These are phyloP conservation scores for Abortiporus biennis DNA, from an alignment of 1,284 basidiomycete genomes.

Conservation along the genomic window DNA sequence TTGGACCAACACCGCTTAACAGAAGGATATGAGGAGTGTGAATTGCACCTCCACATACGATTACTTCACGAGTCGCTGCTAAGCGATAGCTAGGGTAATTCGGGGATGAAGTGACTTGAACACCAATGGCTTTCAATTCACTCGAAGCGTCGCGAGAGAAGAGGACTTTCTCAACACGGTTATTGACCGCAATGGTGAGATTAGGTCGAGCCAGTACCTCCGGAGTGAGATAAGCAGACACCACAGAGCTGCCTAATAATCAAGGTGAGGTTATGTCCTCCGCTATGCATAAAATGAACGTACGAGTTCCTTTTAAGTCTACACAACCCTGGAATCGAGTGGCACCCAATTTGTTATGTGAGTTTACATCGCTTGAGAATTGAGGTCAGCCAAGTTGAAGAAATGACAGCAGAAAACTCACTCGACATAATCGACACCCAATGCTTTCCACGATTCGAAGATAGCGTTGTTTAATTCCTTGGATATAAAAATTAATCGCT, in stretches of 20 bases:
- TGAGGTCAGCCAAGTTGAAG: neutral
- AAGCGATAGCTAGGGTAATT: slow-evolving; percentile 20
- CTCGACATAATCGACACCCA: slow-evolving; percentile 20
- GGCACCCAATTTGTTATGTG: too few species aligned
- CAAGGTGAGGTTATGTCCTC: neutral
- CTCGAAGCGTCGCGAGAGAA: slow-evolving; percentile 14
- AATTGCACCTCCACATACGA: slow-evolving; percentile 37
- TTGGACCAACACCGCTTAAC: slow-evolving; percentile 42
- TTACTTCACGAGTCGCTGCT: slow-evolving; percentile 29
- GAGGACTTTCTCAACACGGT: slow-evolving; percentile 22
- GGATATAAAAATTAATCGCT: slow-evolving; percentile 7
- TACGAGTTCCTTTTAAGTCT: too few species aligned
- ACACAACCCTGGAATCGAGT: too few species aligned
- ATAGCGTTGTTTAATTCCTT: slow-evolving; percentile 8
- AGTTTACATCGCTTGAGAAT: too few species aligned
- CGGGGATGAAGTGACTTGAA: slow-evolving; percentile 22
- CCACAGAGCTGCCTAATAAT: slow-evolving; percentile 30
- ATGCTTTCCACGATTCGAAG: slow-evolving; percentile 12
- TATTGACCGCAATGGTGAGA: slow-evolving; percentile 31
- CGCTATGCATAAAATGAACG: too few species aligned
- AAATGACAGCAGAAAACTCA: slow-evolving; percentile 10
- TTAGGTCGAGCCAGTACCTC: slow-evolving; percentile 30
- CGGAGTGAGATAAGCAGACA: slow-evolving; percentile 31
- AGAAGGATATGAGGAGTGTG: slow-evolving; percentile 41
- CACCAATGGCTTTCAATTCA: slow-evolving; percentile 20